These are phyloP conservation scores for Fusarium staphyleae DNA, from an alignment of 2,329 filamentous ascomycete genomes.

Conservation along the genomic window DNA sequence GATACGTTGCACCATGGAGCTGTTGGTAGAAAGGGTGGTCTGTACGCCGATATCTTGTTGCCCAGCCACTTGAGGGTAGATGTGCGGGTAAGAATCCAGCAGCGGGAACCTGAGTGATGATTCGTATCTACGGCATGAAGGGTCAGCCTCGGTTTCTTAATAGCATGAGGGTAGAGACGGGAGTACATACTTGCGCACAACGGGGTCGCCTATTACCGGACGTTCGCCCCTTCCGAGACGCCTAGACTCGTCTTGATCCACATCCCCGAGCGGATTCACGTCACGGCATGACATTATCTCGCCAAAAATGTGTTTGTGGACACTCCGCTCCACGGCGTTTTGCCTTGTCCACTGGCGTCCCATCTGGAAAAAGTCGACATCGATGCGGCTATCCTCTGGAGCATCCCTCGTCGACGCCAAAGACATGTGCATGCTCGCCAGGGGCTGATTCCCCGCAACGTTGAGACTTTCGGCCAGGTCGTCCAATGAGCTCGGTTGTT, in stretches of 20 bases:
- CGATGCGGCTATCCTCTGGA: constrained; percentile 41
- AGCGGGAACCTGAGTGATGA: constrained; percentile 72
- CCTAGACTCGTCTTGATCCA: constrained; percentile 5
- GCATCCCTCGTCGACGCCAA: constrained; percentile 50
- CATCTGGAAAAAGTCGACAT: constrained; percentile 45
- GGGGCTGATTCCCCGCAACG: constrained; percentile 77
- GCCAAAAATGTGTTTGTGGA: constrained; percentile 42
- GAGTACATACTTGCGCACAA: constrained; percentile 40
- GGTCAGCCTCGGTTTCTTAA: neutral
- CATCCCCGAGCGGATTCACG: constrained; percentile 4
- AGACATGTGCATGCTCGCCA: constrained; percentile 77
- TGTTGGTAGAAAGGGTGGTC: constrained; percentile 75
- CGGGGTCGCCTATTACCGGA: constrained; percentile 38
- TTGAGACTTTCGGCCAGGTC: constrained; percentile 73
- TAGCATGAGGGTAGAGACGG: neutral
- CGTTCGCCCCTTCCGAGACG: constrained; percentile 20
- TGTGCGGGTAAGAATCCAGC: constrained; percentile 82
- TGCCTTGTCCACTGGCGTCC: constrained; percentile 31
- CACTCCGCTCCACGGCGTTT: constrained; percentile 5
- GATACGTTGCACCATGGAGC: constrained; percentile 73
- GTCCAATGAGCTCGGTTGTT: constrained; percentile 58
- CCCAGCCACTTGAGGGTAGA: constrained; percentile 63
- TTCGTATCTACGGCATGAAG: constrained; percentile 50
- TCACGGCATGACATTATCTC: constrained; percentile 39
- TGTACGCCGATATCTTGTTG: constrained; percentile 51